A percentile compares a stretch with the other conserved stretches of the same genome.
phyloP scores from a whole-genome alignment of 345 rosid genomes.

The Sonneratia caseolaris region DNA sequence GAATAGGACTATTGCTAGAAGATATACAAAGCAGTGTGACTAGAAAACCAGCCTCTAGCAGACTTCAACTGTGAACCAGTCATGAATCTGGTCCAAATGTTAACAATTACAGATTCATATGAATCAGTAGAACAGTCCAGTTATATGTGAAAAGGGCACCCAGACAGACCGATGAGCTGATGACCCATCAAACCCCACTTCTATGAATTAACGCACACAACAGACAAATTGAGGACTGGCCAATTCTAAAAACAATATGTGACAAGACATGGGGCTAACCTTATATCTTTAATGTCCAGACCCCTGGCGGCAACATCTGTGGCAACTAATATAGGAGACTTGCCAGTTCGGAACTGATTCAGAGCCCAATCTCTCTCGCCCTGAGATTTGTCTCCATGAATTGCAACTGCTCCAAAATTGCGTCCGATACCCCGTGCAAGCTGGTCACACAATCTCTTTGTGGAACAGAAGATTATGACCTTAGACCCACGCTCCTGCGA shows the following conservation, averaged over 20 bases:
- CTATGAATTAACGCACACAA: background rate
- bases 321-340: constrained; percentile 76
- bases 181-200: background rate
- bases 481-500: constrained; percentile 89
- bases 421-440: constrained; percentile 78
- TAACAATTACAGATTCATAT: background rate
- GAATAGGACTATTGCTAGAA: background rate
- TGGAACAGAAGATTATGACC: constrained; percentile 83
- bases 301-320: constrained; percentile 99
- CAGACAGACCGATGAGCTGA: background rate
- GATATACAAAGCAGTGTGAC: background rate
- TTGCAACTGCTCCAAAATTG: constrained; percentile 74
- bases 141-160: background rate
- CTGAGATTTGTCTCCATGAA: constrained; percentile 96
- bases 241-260: background rate
- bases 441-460: constrained; percentile 87
- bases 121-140: background rate
- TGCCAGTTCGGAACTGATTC: constrained; percentile 80
- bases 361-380: constrained; percentile 94
- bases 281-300: constrained; percentile 87
- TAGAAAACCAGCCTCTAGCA: background rate
- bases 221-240: background rate
- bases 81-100: background rate
- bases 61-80: background rate
- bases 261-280: constrained; percentile 24